phyloP scores from a whole-genome alignment of 352 stramenopile species.

The Phytophthora uliginosa region DNA sequence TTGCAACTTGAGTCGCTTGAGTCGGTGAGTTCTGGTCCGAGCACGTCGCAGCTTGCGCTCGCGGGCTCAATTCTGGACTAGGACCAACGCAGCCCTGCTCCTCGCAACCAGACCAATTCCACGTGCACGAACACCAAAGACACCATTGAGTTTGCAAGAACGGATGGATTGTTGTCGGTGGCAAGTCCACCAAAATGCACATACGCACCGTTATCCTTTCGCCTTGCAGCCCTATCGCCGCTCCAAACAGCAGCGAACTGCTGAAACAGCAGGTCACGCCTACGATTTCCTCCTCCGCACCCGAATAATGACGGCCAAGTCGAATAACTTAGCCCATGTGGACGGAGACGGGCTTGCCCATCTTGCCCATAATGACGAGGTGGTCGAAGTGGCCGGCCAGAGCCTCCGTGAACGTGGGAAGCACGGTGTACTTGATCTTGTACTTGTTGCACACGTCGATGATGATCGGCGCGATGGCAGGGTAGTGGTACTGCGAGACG shows the following conservation, averaged over 20 bases:
- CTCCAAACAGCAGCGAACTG: neutral
- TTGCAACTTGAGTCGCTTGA: conserved; percentile 14
- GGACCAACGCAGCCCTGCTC: neutral
- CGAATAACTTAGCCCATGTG: conserved; percentile 87
- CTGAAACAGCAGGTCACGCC: conserved; percentile 2
- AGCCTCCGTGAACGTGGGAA: conserved; percentile 84
- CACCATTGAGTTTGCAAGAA: conserved; percentile 15
- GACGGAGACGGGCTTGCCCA: conserved; percentile 80
- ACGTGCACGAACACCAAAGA: neutral
- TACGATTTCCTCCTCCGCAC: neutral
- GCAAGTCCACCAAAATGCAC: conserved; percentile 27
- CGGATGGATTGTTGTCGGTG: conserved; percentile 26
- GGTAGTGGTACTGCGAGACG: conserved; percentile 96
- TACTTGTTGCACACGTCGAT: conserved; percentile 94
- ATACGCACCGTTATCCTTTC: conserved; percentile 7
- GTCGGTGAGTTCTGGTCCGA: conserved; percentile 13
- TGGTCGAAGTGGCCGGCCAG: conserved; percentile 90
- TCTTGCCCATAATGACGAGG: conserved; percentile 90
- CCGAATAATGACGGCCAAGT: conserved; percentile 2
- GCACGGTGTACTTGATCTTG: conserved; percentile 93
- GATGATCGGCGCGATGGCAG: conserved; percentile 94
- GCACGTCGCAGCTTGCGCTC: conserved; percentile 4
- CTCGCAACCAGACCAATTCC: neutral
- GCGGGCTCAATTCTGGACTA: neutral
- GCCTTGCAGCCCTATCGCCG: neutral